Conservation (phyloP, 345 rosid species). For the Cardiospermum halicacabum region DNA sequence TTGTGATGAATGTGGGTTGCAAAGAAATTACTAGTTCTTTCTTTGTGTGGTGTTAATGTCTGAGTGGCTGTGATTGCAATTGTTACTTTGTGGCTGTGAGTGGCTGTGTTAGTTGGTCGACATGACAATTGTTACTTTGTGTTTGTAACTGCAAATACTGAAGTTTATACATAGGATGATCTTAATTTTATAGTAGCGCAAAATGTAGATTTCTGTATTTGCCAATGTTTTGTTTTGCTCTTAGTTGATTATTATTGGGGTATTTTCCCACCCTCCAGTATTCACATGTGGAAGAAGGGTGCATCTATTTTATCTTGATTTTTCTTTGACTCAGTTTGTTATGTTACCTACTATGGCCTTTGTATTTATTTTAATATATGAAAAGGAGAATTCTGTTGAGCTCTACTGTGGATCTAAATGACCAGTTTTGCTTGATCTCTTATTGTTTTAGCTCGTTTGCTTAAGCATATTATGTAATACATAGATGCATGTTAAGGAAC, state of each 20-base stretch:
- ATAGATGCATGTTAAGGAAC: not conserved
- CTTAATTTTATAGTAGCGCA: not conserved
- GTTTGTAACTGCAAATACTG: not conserved
- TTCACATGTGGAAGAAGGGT: not conserved
- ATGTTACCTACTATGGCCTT: not conserved
- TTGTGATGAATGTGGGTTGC: not conserved
- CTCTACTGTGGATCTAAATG: not conserved
- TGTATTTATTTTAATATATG: not conserved
- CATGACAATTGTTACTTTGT: not conserved
- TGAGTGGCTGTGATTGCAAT: constrained; percentile 10
- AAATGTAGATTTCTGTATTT: not conserved
- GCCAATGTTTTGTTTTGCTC: not conserved
- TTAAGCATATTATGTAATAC: not conserved
- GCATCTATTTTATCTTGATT: not conserved
- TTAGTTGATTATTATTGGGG: not conserved
- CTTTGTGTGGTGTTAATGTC: not conserved
- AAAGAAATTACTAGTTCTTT: not conserved
- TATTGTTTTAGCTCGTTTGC: not conserved
- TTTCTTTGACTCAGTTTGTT: not conserved
- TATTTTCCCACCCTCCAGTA: too few relatives aligned
- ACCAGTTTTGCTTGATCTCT: not conserved
- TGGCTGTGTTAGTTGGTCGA: not conserved
- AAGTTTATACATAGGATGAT: not conserved
- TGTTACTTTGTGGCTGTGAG: not conserved
- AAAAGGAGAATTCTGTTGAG: not conserved